phyloP scores from a whole-genome alignment of 1,284 basidiomycete genomes.

The Ustilago loliicola region DNA sequence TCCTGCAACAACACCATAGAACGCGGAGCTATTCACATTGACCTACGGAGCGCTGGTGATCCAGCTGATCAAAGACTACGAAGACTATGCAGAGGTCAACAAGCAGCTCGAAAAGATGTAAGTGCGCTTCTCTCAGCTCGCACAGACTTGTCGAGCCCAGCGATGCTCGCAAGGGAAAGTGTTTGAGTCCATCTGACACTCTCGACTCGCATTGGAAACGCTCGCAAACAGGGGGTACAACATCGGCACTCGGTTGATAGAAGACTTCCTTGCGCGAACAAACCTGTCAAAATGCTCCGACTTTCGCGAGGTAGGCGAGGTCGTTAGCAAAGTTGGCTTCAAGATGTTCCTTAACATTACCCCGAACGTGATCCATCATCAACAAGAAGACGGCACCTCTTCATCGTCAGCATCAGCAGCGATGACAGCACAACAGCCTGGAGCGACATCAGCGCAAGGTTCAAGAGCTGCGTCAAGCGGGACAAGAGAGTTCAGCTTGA shows the following conservation, averaged over 20 bases:
- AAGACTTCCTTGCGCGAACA: conserved; percentile 95
- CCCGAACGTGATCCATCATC: conserved; percentile 81
- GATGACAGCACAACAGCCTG: conserved; percentile 13
- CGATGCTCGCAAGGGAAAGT: too few relatives aligned
- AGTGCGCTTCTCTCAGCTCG: conserved; percentile 35
- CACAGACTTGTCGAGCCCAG: neutral
- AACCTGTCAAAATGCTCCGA: conserved; percentile 79
- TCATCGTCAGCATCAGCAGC: conserved; percentile 24
- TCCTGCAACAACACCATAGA: conserved; percentile 70
- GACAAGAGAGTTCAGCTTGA: conserved; percentile 79
- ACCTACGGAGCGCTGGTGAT: conserved; percentile 98
- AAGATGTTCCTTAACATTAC: conserved; percentile 96
- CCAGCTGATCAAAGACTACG: conserved; percentile 98
- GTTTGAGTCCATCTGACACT: neutral
- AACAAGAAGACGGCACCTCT: conserved; percentile 52
- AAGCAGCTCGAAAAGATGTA: conserved; percentile 78
- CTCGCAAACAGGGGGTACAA: conserved; percentile 87
- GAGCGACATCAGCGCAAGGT: conserved; percentile 16
- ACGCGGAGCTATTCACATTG: conserved; percentile 94
- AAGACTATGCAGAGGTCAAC: conserved; percentile 89
- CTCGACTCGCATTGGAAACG: neutral
- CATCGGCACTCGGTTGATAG: conserved; percentile 94
- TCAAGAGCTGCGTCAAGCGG: conserved; percentile 3
- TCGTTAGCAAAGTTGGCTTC: conserved; percentile 83
- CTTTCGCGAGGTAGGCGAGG: conserved; percentile 84